Conservation (phyloP, 1,284 basidiomycete species). For the Pseudozyma tsukubaensis region DNA sequence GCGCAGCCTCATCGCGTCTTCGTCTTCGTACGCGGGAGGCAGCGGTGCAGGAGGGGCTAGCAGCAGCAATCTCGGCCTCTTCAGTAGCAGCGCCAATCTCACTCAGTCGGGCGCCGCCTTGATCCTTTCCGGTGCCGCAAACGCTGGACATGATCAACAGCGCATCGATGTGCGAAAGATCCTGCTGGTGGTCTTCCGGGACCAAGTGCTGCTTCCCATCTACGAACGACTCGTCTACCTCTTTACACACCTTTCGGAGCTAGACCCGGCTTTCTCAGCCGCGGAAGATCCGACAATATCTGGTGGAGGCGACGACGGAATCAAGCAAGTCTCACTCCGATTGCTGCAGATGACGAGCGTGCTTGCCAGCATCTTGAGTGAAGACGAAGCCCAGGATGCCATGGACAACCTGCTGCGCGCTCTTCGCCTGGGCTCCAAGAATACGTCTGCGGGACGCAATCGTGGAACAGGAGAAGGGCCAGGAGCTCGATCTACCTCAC, state of each 20-base stretch:
- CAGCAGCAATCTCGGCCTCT: constrained; percentile 3
- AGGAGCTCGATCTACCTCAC: constrained; percentile 23
- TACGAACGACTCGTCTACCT: constrained; percentile 56
- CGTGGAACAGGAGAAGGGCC: constrained; percentile 22
- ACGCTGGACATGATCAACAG: constrained; percentile 12
- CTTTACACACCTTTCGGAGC: constrained; percentile 45
- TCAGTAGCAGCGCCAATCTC: constrained; percentile 22
- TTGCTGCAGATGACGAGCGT: constrained; percentile 66
- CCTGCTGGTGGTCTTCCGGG: constrained; percentile 82
- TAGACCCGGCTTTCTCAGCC: constrained; percentile 39
- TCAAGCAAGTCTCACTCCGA: constrained; percentile 47
- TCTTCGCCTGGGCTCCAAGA: constrained; percentile 50
- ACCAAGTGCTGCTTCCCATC: constrained; percentile 70
- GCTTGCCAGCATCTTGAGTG: constrained; percentile 61
- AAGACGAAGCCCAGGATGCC: constrained; percentile 67
- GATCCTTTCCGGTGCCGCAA: constrained; percentile 18
- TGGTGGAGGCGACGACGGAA: constrained; percentile 30
- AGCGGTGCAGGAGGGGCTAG: constrained; percentile 6
- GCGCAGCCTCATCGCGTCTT: constrained; percentile 42
- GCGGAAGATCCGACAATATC: constrained; percentile 11
- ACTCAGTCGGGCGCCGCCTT: constrained; percentile 17
- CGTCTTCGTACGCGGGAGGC: constrained; percentile 9
- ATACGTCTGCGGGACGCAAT: constrained; percentile 41
- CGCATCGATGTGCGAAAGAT: constrained; percentile 82
- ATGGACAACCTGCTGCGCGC: constrained; percentile 64